These are phyloP conservation scores for Monilinia vaccinii-corymbosi DNA, from an alignment of 2,329 filamentous ascomycete genomes.

Conservation along the genomic window DNA sequence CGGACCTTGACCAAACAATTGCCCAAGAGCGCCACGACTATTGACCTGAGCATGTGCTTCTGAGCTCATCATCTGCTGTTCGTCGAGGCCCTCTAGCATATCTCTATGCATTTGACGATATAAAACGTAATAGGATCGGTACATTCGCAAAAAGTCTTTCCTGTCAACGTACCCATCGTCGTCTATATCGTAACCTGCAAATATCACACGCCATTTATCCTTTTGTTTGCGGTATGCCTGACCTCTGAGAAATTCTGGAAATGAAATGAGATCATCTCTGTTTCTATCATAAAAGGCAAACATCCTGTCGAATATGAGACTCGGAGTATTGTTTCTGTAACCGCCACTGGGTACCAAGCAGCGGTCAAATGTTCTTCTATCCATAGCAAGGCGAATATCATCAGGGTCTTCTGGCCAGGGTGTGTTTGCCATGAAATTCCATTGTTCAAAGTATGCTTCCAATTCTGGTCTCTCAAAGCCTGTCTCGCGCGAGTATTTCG, in stretches of 20 bases:
- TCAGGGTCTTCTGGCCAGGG: constrained; percentile 77
- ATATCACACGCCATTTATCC: constrained; percentile 64
- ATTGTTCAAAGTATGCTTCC: constrained; percentile 94
- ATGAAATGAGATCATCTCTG: constrained; percentile 79
- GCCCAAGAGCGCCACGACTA: constrained; percentile 61
- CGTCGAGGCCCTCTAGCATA: constrained; percentile 67
- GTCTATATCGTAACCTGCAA: constrained; percentile 87
- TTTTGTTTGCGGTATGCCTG: constrained; percentile 61
- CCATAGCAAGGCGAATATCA: constrained; percentile 72
- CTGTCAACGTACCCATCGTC: constrained; percentile 77
- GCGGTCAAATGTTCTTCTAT: constrained; percentile 84
- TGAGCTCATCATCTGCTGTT: constrained; percentile 66
- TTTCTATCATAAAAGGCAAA: constrained; percentile 96
- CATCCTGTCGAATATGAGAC: constrained; percentile 90
- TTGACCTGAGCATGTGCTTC: constrained; percentile 69
- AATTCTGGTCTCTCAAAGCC: constrained; percentile 79
- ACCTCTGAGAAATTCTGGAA: constrained; percentile 82
- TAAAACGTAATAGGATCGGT: constrained; percentile 83
- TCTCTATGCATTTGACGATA: constrained; percentile 86
- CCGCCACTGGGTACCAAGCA: constrained; percentile 81
- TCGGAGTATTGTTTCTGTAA: constrained; percentile 68
- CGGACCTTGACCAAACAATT: constrained; percentile 45
- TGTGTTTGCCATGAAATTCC: constrained; percentile 83
- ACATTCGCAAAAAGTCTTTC: constrained; percentile 83
- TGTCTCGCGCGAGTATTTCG: constrained; percentile 60